Conservation (phyloP, 208 protist genomes). For the Crithidia thermophila region DNA sequence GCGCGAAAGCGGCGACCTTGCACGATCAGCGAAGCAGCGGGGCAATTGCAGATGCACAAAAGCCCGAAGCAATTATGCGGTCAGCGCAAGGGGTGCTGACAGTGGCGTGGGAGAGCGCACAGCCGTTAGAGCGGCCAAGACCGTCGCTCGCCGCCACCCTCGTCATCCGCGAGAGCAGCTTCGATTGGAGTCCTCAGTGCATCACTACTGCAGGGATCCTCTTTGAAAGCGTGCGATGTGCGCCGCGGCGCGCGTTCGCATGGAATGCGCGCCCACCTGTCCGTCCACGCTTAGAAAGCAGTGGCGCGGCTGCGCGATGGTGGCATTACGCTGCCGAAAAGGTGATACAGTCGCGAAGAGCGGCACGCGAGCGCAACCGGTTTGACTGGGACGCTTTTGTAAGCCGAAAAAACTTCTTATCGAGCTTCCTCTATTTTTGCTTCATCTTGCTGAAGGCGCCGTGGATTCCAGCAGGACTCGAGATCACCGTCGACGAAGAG, state of each 20-base stretch:
- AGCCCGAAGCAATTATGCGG: not conserved
- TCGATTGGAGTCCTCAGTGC: constrained; percentile 8
- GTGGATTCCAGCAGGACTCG: constrained; percentile 21
- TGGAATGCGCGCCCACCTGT: constrained; percentile 14
- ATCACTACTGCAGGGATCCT: constrained; percentile 17
- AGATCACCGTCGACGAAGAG: not conserved
- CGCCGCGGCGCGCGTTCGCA: constrained; percentile 12
- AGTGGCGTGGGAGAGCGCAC: not conserved
- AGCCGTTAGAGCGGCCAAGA: not conserved
- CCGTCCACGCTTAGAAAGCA: constrained; percentile 1
- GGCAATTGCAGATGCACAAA: too few species aligned
- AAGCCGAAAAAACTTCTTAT: constrained; percentile 17
- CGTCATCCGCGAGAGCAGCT: not conserved
- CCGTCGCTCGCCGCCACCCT: constrained; percentile 3
- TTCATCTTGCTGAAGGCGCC: constrained; percentile 24
- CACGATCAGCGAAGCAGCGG: not conserved
- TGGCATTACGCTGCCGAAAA: constrained; percentile 36
- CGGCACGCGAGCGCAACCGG: constrained; percentile 2
- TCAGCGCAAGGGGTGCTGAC: constrained; percentile 17
- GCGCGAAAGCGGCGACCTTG: not conserved
- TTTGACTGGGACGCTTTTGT: constrained; percentile 35
- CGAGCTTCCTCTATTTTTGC: constrained; percentile 19
- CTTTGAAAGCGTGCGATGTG: constrained; percentile 18
- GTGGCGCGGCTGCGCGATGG: constrained; percentile 8
- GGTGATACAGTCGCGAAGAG: constrained; percentile 3